Evolutionary conservation across 805 yeast genomes (phyloP).

Genomic region (Komagataella mondaviorum): DNA sequence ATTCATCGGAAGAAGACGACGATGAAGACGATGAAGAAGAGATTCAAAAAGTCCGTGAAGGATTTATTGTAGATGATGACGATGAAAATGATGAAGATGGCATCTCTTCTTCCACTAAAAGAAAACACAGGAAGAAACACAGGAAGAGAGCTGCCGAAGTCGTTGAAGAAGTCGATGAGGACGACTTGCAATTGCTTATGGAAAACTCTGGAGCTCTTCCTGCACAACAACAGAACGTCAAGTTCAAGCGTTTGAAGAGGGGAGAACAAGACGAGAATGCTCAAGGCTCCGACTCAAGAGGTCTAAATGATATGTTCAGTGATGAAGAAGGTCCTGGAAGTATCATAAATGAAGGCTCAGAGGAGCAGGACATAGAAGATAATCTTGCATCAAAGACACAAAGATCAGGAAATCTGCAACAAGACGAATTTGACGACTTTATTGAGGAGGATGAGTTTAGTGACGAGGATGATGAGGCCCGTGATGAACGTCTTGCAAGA

Average conservation of each 20-base stretch:
- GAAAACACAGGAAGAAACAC: slow-evolving; percentile 22
- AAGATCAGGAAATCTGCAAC: slow-evolving; percentile 16
- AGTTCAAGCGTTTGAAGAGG: slow-evolving; percentile 75
- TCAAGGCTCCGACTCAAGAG: slow-evolving; percentile 13
- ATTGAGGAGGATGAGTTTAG: slow-evolving; percentile 95
- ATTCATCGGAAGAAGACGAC: slow-evolving; percentile 84
- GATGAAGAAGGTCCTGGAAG: slow-evolving; percentile 33
- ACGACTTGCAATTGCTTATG: slow-evolving; percentile 82
- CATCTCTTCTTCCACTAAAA: slow-evolving; percentile 14
- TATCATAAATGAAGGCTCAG: slow-evolving; percentile 8
- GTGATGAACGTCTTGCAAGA: slow-evolving; percentile 25
- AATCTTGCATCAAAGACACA: slow-evolving; percentile 12
- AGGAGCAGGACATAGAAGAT: slow-evolving; percentile 18
- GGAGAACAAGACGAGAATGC: slow-evolving; percentile 34
- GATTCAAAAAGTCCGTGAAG: slow-evolving; percentile 69
- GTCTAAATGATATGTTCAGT: slow-evolving; percentile 57
- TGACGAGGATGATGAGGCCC: slow-evolving; percentile 74
- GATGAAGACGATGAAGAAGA: slow-evolving; percentile 83
- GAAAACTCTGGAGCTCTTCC: slow-evolving; percentile 79
- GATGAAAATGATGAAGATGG: slow-evolving; percentile 49
- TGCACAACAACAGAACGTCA: slow-evolving; percentile 21
- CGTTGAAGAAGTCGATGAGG: slow-evolving; percentile 68
- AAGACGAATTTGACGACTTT: slow-evolving; percentile 91
- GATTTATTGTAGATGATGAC: slow-evolving; percentile 89
- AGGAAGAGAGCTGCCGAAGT: slow-evolving; percentile 21